Percentiles rank a stretch among this genome's conserved stretches.
These are phyloP conservation scores for Raffaelea ambrosiae DNA, from an alignment of 2,329 filamentous ascomycete species.

Conservation along the genomic window DNA sequence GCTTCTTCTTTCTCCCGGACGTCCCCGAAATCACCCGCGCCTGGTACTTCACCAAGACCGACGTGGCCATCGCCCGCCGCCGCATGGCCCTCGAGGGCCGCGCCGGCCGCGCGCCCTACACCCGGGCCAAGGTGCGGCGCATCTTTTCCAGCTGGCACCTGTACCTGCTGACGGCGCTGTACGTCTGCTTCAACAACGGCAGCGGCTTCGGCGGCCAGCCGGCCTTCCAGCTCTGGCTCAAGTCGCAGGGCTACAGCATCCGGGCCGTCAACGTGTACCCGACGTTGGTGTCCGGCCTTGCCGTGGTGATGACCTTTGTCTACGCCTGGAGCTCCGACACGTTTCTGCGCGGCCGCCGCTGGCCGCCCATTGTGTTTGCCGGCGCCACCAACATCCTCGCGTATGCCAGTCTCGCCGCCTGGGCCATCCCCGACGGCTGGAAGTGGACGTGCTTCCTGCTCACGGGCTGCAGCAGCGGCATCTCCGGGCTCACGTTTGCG, in stretches of 20 bases:
- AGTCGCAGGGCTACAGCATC: constrained; percentile 32
- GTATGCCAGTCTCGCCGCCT: constrained; percentile 30
- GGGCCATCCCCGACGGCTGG: constrained; percentile 41
- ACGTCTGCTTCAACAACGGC: constrained; percentile 59
- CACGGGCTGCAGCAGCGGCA: constrained; percentile 39
- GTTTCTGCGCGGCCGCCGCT: constrained; percentile 48
- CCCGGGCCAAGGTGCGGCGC: constrained; percentile 42
- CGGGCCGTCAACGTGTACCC: constrained; percentile 43
- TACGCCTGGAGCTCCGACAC: constrained; percentile 61
- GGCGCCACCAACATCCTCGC: constrained; percentile 32
- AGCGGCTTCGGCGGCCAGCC: constrained; percentile 33
- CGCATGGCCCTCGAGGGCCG: constrained; percentile 36
- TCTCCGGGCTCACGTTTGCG: constrained; percentile 36
- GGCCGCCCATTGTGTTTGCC: constrained; percentile 55
- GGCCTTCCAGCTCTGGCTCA: constrained; percentile 43
- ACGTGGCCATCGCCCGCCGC: constrained; percentile 28
- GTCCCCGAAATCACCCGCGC: constrained; percentile 28
- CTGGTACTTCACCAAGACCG: constrained; percentile 27
- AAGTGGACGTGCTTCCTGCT: constrained; percentile 58
- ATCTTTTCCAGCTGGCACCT: constrained; percentile 60
- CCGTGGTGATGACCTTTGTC: constrained; percentile 48
- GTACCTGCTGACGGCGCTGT: constrained; percentile 47
- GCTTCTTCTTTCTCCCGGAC: constrained; percentile 36
- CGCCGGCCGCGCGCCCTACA: constrained; percentile 30
- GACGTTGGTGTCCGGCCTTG: constrained; percentile 47